Evolutionary conservation across 225 moss, liverwort and hornwort species (phyloP), one percentile per base, ranked within the genome.

Genomic region (Asterella californica): DNA sequence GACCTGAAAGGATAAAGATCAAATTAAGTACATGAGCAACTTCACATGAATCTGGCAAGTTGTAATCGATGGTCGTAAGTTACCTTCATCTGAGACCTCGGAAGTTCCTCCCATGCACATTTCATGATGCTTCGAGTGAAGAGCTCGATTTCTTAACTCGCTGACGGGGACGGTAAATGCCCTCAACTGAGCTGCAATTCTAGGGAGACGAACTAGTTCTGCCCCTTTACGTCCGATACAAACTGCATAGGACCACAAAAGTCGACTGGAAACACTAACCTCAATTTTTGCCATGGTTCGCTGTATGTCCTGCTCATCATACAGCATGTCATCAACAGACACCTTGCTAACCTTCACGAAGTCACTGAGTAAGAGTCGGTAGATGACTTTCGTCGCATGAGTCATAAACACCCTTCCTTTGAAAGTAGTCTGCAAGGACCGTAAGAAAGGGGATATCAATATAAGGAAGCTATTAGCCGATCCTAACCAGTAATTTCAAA

Each of bases 371-470:
- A 99, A 83, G 24, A 99, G 92, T 86, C 93, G 91, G 86, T 95
- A 99, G 77, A 95, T 99, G 75, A 89, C 99, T 77, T 99, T 99
- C 4, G 95, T 99, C 79, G 99, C 99, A 88, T 93, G 99, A 27
- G 99, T 99, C 99, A 99, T 99, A 82, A 93, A 93, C 60, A 99
- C 93, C 81, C 99, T 87, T 70, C 95, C 99, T 81, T 92, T 94
- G 73, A 95, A 99, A 67, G 91, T 99, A 67, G 95, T 99, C 95
- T 97, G 89, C 61, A 79, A 84, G 65, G 63, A 42, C 77, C 62
- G 27, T 15, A 77, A 6, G 14, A 3, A 8, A 21, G 48, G 46
- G 47, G 11, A 18, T 60, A n/a, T 75, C 18, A 59, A 34, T 11
- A 24, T 22, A 24, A 18, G 7, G 36, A 15, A 22, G 11, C 47